A percentile compares a stretch with the other conserved stretches of the same genome.
phyloP scores from a whole-genome alignment of 2,329 filamentous ascomycete genomes.

The Colletotrichum gloeosporioides region DNA sequence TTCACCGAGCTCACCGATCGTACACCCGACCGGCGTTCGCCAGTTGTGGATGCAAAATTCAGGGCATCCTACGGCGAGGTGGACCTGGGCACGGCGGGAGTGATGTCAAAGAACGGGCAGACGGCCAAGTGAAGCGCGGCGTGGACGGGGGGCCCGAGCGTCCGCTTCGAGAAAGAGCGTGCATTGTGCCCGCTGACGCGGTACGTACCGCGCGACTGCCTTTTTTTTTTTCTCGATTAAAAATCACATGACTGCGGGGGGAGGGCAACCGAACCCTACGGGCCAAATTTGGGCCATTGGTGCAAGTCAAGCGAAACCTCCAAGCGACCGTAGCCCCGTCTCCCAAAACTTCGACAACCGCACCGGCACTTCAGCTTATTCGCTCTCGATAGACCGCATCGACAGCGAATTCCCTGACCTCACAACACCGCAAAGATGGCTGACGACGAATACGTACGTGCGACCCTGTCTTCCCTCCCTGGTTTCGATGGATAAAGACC shows the following conservation, averaged over 20 bases:
- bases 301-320: constrained; percentile 20
- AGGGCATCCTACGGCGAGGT: neutral
- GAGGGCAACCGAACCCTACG: constrained; percentile 23
- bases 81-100: neutral
- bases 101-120: neutral
- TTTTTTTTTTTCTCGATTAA: neutral
- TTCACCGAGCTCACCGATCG: neutral
- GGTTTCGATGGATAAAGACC: neutral
- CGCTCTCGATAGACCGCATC: constrained; percentile 47
- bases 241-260: constrained; percentile 20
- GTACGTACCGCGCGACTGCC: neutral
- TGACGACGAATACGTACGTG: constrained; percentile 86
- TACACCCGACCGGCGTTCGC: neutral
- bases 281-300: neutral
- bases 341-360: constrained; percentile 19
- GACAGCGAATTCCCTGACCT: constrained; percentile 49
- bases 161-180: neutral
- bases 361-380: constrained; percentile 34
- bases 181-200: no score
- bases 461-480: constrained; percentile 22
- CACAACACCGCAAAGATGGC: constrained; percentile 71
- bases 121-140: neutral
- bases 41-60: neutral
- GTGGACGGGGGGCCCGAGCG: neutral
- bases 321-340: constrained; percentile 12